Evolutionary conservation across 2,329 filamentous ascomycete genomes (phyloP), one percentile per base, ranked within the genome.

Genomic region (Aureobasidium sp.): DNA sequence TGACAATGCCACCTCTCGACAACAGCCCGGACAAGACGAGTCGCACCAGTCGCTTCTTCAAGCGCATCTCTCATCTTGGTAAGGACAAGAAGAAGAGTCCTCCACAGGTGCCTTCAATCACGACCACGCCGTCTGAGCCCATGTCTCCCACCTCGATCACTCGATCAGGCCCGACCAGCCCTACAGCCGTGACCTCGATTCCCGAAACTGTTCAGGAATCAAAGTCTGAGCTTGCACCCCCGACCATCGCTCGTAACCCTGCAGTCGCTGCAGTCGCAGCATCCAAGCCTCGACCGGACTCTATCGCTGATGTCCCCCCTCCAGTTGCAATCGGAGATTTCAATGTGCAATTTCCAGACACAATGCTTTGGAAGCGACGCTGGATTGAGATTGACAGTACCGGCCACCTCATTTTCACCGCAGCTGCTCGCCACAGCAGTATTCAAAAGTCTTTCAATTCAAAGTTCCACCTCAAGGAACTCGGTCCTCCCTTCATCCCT

Each of bases 281-380:
- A 8, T 12, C 44, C 7, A 49, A 60, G 15, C 47, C 48, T 29
- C 60, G 42, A 6, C 51, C 48, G 39, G 44, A 49, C 14, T 64
- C 62, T 15, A 42, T 60, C 15, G 51, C 51, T 25, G 77, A 79
- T 64, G 77, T 74, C 55, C 77, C 76, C 39, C 78, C 86, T 58
- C 80, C 87, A 29, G 80, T 90, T 3, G 86, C 88, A 65, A 83
- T 96, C 74, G 91, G 92, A 53, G 90, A 97, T 70, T 87, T 99
- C 65, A 97, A 99, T 69, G 90, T 97, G 12, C 94, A 99, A 73
- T 97, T 99, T 72, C 94, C 94, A 0, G 93, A 97, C 72, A 96
- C 91, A 61, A 81, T 99, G 51, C 82, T 99, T 14, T 99, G 94
- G 94, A 99, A 97, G 78, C 88, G 93, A 61, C 86, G 94, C 64